Base-by-base conservation (phyloP, 257 asterid species). In the Craterostigma plantagineum region DNA sequence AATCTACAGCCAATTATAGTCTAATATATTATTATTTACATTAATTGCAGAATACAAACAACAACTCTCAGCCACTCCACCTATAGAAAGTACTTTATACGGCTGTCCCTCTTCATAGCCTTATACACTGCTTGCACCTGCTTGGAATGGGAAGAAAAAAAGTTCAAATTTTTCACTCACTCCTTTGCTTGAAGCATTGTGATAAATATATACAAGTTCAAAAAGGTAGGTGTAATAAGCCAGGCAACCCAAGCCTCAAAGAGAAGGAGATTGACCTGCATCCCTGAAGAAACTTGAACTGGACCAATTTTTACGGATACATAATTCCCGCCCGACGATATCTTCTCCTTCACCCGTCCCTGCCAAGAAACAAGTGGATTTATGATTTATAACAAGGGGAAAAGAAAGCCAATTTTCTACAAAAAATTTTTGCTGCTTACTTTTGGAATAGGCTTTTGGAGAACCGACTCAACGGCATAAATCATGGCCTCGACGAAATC, bases 91-190 rank as follows among this genome's bases (percentile, higher is more conserved):
- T 80, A 80, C 60, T 80, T 80, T 84, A 80, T 73, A 63, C 93
- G 55, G 42, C 65, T 79, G 47, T 80, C 91, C 55, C 76, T 71
- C 52, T 79, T 76, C 93, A 80, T 80, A 14, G 93, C 91, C 38
- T 70, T 73, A 62, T 80, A 80, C 34, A 80, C 85, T 13, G 93
- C 93, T 63, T 73, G 91, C 52, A 80, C 93, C 92, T 79, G 92
- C 42, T 14, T 50, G 71, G 36, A 49, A 13, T 13, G 11, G 37
- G 11, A 14, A 42, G 1, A 11, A 15, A 11, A 7, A 39, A 39
- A 39, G 7, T 7, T 13, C 12, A 7, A 15, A 39, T 15, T 9
- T n/a, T 39, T 10, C 43, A 10, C 5, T 1, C 15, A 9, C 4
- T 4, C 4, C 12, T n/a, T 39, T 35, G 11, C 40, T n/a, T 35